Percentiles rank a stretch among this genome's conserved stretches.
phyloP scores from a whole-genome alignment of 192 early-diverging fungal genomes.

The Gamsiella multidivaricata region DNA sequence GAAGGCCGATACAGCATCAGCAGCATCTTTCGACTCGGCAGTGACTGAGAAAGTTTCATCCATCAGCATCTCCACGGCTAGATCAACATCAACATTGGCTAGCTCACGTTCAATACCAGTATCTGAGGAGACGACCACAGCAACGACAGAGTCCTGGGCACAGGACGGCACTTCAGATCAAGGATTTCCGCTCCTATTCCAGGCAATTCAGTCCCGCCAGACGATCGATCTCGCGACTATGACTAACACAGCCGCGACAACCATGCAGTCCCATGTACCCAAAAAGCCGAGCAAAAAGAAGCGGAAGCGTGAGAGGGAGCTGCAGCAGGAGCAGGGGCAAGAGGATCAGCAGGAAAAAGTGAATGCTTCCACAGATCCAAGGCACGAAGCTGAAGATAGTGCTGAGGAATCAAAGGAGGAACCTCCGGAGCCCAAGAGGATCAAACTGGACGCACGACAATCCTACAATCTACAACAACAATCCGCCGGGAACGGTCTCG shows the following conservation, averaged over 20 bases:
- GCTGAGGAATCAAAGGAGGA: not conserved
- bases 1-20: no score
- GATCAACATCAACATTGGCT: not conserved
- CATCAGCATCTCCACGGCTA: not conserved
- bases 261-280: conserved; percentile 18
- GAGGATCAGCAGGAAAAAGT: not conserved
- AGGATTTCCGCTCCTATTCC: conserved; percentile 15
- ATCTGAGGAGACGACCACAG: not conserved
- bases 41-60: no score
- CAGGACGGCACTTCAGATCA: not conserved
- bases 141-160: not conserved
- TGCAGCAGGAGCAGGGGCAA: not conserved
- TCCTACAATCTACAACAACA: conserved; percentile 18
- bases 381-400: no score
- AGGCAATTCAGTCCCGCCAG: conserved; percentile 22
- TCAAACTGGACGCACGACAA: conserved; percentile 32
- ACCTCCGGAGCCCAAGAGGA: conserved; percentile 13
- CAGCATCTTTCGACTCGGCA: no score
- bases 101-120: not conserved
- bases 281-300: conserved; percentile 21
- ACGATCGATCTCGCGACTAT: conserved; percentile 22
- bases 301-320: conserved; percentile 7
- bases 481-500: conserved; percentile 12
- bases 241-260: not conserved
- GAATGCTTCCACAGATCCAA: no score